Percentiles rank a stretch among this genome's conserved stretches.
These are phyloP conservation scores for Boletus vinaceobasis DNA, from an alignment of 768 basidiomycete species.

Conservation along the genomic window DNA sequence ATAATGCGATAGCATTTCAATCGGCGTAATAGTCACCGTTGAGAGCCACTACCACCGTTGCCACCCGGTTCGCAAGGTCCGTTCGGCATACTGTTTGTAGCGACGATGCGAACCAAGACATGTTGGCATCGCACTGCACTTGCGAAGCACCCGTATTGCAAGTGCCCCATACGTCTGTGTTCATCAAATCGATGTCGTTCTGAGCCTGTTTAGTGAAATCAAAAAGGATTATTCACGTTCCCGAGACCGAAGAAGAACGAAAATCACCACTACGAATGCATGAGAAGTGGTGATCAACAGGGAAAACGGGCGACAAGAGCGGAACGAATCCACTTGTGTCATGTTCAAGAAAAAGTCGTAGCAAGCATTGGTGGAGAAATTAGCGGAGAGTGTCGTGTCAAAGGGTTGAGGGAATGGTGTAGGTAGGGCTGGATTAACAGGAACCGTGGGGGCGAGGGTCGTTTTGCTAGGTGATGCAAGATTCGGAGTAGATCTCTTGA, in stretches of 20 bases:
- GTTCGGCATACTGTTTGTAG: conserved; percentile 49
- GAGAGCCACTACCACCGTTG: conserved; percentile 51
- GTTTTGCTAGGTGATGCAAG: conserved; percentile 8
- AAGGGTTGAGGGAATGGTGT: conserved; percentile 78
- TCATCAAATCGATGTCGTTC: conserved; percentile 57
- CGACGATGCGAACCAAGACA: conserved; percentile 56
- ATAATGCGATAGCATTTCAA: background rate
- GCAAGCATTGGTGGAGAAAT: conserved; percentile 66
- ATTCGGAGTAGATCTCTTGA: conserved; percentile 9
- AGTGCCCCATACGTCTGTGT: conserved; percentile 72
- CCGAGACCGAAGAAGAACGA: background rate
- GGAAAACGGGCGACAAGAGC: conserved; percentile 76
- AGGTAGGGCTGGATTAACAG: conserved; percentile 48
- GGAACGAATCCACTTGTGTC: conserved; percentile 57
- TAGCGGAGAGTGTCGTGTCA: conserved; percentile 57
- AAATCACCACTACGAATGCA: conserved; percentile 52
- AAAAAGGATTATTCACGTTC: background rate
- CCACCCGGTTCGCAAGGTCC: conserved; percentile 54
- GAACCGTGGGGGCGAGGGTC: conserved; percentile 23
- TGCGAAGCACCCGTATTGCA: conserved; percentile 58
- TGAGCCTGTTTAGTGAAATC: conserved; percentile 50
- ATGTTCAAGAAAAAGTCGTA: conserved; percentile 73
- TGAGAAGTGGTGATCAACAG: conserved; percentile 55
- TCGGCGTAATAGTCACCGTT: conserved; percentile 41
- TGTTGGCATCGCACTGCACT: conserved; percentile 59